These are phyloP conservation scores for Tuber melanosporum DNA, from an alignment of 495 filamentous ascomycete genomes.

Conservation along the genomic window DNA sequence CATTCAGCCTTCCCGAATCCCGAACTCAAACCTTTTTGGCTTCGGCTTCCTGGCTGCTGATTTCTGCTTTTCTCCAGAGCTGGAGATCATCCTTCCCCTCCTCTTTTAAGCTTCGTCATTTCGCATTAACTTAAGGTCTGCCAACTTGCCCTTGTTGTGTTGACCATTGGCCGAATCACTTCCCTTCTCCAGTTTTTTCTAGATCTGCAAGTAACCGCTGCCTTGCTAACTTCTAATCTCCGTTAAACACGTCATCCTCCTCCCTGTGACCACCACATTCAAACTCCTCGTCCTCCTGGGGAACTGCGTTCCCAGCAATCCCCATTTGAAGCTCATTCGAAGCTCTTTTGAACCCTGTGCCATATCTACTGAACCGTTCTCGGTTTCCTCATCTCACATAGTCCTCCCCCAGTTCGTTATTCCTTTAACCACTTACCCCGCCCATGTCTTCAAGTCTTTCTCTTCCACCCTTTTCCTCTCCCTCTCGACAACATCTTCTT, in stretches of 20 bases:
- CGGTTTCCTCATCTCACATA: conserved; percentile 76
- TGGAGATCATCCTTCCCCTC: no score
- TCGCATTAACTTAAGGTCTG: no score
- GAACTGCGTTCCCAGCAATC: conserved; percentile 68
- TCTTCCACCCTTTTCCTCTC: conserved; percentile 78
- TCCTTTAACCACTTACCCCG: conserved; percentile 93
- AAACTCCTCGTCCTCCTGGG: conserved; percentile 51
- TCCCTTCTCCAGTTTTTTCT: conserved; percentile 48
- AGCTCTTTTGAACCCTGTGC: conserved; percentile 80
- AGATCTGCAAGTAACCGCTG: conserved; percentile 57
- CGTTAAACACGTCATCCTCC: conserved; percentile 51
- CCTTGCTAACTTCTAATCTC: conserved; percentile 50
- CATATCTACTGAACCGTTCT: conserved; percentile 69
- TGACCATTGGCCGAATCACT: no score
- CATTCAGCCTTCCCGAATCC: no score
- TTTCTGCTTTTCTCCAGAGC: no score
- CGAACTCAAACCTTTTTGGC: no score
- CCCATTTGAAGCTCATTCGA: conserved; percentile 51
- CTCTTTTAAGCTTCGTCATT: no score
- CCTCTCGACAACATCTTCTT: conserved; percentile 70
- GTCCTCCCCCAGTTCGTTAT: conserved; percentile 70
- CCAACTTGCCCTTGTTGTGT: no score
- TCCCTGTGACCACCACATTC: conserved; percentile 52
- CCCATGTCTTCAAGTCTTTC: conserved; percentile 76
- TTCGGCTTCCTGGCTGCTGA: no score